Conservation (phyloP, 441 rosid genomes). For the Eruca vesicaria region DNA sequence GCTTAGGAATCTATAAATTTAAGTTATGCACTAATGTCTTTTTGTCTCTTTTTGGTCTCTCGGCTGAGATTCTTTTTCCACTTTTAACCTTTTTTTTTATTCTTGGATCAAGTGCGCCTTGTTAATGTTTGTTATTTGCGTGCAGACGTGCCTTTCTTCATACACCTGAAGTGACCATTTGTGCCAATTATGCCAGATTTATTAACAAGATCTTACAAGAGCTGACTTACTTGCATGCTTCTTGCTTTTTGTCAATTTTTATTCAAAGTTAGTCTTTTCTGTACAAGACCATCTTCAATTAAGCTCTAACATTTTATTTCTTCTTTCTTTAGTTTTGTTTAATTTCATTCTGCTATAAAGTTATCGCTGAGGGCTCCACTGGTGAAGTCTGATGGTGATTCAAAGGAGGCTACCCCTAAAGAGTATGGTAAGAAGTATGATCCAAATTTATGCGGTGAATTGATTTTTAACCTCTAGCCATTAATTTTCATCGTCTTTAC, state of each 20-base stretch:
- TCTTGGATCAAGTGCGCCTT: too few species aligned
- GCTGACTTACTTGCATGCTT: conserved; percentile 71
- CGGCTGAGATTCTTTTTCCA: background rate
- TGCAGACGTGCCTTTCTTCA: conserved; percentile 99
- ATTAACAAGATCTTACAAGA: conserved; percentile 91
- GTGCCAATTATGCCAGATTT: conserved; percentile 94
- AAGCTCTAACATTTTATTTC: background rate
- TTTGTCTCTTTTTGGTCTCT: background rate
- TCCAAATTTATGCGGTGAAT: too few species aligned
- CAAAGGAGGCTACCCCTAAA: too few species aligned
- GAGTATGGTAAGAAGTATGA: too few species aligned
- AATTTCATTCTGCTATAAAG: too few species aligned
- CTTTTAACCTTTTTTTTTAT: too few species aligned
- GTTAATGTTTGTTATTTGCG: too few species aligned
- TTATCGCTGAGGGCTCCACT: too few species aligned
- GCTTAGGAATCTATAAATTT: background rate
- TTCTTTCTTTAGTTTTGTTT: background rate
- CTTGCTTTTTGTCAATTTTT: background rate
- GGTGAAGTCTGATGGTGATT: too few species aligned
- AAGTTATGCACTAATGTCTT: background rate
- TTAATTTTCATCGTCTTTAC: too few species aligned
- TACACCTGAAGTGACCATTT: conserved; percentile 69
- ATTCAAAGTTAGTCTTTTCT: background rate
- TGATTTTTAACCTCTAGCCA: too few species aligned
- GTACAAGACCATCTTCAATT: background rate